phyloP scores from a whole-genome alignment of 805 yeast genomes.

The Lipomyces orientalis region DNA sequence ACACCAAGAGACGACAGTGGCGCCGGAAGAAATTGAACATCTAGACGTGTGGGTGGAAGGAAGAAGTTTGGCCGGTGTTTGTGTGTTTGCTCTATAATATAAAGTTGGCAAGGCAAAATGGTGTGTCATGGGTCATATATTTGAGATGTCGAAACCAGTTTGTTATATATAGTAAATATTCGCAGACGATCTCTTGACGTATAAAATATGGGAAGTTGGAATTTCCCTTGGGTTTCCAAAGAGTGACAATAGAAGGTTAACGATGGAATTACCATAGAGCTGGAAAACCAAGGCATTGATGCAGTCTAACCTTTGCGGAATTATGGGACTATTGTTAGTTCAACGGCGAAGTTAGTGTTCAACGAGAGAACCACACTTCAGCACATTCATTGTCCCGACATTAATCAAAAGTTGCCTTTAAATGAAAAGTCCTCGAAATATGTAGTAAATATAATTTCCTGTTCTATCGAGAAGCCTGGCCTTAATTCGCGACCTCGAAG shows the following conservation, averaged over 20 bases:
- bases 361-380: too few species aligned
- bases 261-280: too few species aligned
- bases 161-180: neutral
- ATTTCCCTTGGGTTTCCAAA: too few species aligned
- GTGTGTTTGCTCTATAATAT: neutral
- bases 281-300: too few species aligned
- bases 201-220: neutral
- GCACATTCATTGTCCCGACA: neutral
- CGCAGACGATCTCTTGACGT: neutral
- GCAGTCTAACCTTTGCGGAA: too few species aligned
- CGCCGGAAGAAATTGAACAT: conserved; percentile 98
- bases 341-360: too few species aligned
- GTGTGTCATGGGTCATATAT: neutral
- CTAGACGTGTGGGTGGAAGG: conserved; percentile 53
- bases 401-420: neutral
- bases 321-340: too few species aligned
- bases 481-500: too few species aligned
- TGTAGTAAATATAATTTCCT: too few species aligned
- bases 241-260: too few species aligned
- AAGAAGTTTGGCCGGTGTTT: neutral
- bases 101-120: neutral
- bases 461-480: too few species aligned
- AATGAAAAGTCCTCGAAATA: neutral
- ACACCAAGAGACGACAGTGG: conserved; percentile 99
- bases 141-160: neutral